A percentile compares a stretch with the other conserved stretches of the same genome.
phyloP scores from a whole-genome alignment of 73 alveolate species.

The Halteria grandinella region DNA sequence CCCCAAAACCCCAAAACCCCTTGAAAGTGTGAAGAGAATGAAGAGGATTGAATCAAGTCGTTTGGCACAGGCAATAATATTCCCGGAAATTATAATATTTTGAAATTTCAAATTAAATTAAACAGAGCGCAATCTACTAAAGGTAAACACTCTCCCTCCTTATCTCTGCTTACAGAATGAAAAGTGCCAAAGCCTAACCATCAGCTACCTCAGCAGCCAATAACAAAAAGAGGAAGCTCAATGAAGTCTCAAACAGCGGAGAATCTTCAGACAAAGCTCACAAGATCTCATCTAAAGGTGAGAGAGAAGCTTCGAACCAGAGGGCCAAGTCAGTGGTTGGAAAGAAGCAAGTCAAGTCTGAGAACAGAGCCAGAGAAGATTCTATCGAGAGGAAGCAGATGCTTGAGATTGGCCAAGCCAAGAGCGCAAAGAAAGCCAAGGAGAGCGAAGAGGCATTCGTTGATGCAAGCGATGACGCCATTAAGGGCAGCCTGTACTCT shows the following conservation, averaged over 20 bases:
- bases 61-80: no score
- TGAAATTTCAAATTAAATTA: no score
- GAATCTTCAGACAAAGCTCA: neutral
- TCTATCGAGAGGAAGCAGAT: neutral
- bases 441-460: neutral
- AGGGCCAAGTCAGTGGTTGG: neutral
- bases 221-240: slow-evolving; percentile 24
- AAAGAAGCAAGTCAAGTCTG: neutral
- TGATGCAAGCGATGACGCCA: neutral
- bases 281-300: neutral
- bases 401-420: neutral
- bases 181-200: no score
- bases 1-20: no score
- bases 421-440: neutral
- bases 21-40: no score
- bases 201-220: neutral
- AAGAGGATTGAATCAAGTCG: no score
- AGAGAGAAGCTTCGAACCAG: neutral
- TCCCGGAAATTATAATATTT: no score
- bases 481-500: slow-evolving; percentile 36
- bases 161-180: no score
- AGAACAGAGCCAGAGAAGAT: no score
- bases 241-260: slow-evolving; percentile 28
- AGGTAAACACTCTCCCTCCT: no score
- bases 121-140: no score